phyloP scores from a whole-genome alignment of 306 rosid genomes.

The Parietaria judaica region DNA sequence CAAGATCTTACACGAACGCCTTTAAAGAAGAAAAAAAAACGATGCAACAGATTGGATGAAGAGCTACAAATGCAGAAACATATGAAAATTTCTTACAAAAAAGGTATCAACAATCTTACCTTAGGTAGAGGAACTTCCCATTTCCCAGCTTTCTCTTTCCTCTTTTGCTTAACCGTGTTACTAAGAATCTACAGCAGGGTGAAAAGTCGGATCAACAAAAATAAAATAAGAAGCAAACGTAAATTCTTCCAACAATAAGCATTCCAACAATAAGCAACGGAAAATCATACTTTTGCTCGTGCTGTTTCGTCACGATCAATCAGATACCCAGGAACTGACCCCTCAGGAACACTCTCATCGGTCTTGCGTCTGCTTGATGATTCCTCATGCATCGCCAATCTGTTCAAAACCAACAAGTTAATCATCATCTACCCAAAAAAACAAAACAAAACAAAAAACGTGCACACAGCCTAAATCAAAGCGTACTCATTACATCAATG shows the following conservation, averaged over 20 bases:
- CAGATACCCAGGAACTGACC: constrained; percentile 77
- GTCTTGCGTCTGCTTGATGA: constrained; percentile 68
- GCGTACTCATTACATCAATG: too few relatives aligned
- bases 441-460: too few relatives aligned
- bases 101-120: constrained; percentile 27
- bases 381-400: constrained; percentile 86
- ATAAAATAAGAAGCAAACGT: not conserved
- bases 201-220: constrained; percentile 10
- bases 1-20: not conserved
- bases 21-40: not conserved
- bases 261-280: too few relatives aligned
- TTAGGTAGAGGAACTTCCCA: constrained; percentile 97
- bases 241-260: not conserved
- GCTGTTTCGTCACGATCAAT: constrained; percentile 83
- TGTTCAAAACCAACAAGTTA: constrained; percentile 16
- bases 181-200: constrained; percentile 55
- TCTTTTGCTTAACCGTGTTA: constrained; percentile 86
- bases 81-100: not conserved
- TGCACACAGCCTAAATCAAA: too few relatives aligned
- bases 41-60: not conserved
- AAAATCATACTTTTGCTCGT: constrained; percentile 54
- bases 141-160: constrained; percentile 95
- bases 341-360: constrained; percentile 76
- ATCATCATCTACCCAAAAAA: not conserved
- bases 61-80: not conserved